These are phyloP conservation scores for Xylaria palmicola DNA, from an alignment of 495 filamentous ascomycete genomes.

Conservation along the genomic window DNA sequence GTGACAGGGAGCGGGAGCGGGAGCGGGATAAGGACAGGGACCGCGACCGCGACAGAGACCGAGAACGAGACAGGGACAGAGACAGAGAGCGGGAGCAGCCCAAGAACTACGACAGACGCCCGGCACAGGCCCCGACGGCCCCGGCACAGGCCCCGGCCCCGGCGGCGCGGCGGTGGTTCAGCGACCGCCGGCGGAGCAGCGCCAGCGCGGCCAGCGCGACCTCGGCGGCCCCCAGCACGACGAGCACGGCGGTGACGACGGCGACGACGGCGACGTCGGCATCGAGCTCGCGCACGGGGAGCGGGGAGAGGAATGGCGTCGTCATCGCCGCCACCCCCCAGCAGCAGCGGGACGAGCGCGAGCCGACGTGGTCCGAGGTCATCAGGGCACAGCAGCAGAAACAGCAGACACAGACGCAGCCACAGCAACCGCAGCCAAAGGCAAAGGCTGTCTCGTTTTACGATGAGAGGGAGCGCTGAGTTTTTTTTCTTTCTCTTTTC, in stretches of 20 bases:
- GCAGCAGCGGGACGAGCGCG: slow-evolving; percentile 18
- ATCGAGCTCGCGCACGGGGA: background rate
- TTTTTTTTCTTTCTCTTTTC: background rate
- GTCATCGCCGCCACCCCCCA: slow-evolving; percentile 1
- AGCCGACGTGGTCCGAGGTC: slow-evolving; percentile 30
- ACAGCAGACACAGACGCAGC: slow-evolving; percentile 5
- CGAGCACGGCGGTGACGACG: slow-evolving; percentile 5
- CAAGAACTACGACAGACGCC: slow-evolving; percentile 8
- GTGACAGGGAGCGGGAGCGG: background rate
- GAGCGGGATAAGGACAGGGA: slow-evolving; percentile 15
- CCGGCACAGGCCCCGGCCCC: background rate
- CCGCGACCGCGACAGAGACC: slow-evolving; percentile 14
- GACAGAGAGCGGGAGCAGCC: background rate
- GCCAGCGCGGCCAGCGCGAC: background rate
- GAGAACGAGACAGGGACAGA: background rate
- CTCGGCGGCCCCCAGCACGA: background rate
- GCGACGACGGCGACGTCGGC: background rate
- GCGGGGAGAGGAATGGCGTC: background rate
- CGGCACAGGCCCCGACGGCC: background rate
- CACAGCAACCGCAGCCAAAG: background rate
- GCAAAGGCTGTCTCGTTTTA: background rate
- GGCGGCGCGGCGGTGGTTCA: background rate
- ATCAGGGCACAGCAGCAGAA: slow-evolving; percentile 15
- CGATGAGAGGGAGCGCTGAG: background rate
- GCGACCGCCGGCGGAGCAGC: slow-evolving; percentile 3